Percentiles rank a stretch among this genome's conserved stretches.
phyloP scores from a whole-genome alignment of 2,329 filamentous ascomycete species.

The Aspergillus sp. region DNA sequence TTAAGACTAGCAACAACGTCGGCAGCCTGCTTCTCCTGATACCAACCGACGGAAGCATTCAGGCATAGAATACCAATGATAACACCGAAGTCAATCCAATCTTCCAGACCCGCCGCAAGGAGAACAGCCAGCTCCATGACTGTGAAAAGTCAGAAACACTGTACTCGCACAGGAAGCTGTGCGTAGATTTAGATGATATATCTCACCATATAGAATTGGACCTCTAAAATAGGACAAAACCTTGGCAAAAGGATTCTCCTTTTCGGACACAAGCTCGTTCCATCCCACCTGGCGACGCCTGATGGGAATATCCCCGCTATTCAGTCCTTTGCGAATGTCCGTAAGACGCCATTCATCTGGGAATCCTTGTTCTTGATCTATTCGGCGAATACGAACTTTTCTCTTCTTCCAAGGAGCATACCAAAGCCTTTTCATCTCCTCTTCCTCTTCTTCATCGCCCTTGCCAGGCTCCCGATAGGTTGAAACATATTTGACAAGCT shows the following conservation, averaged over 20 bases:
- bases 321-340: constrained; percentile 63
- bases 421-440: constrained; percentile 50
- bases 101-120: constrained; percentile 66
- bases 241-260: constrained; percentile 69
- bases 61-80: constrained; percentile 71
- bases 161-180: not conserved
- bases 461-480: constrained; percentile 55
- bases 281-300: constrained; percentile 63
- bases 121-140: constrained; percentile 73
- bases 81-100: constrained; percentile 75
- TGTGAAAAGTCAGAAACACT: constrained; percentile 14
- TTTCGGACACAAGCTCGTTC: constrained; percentile 74
- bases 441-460: constrained; percentile 38
- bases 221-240: constrained; percentile 71
- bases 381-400: constrained; percentile 21
- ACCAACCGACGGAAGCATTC: constrained; percentile 74
- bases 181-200: not conserved
- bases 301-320: constrained; percentile 51
- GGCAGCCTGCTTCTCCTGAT: constrained; percentile 75
- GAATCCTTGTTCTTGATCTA: constrained; percentile 32
- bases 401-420: constrained; percentile 54
- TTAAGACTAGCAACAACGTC: constrained; percentile 72
- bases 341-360: constrained; percentile 66
- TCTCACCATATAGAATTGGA: constrained; percentile 70
- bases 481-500: constrained; percentile 63